Percentiles rank a stretch among this genome's conserved stretches.
Conservation (phyloP, 2,329 filamentous ascomycete genomes). For the Cladosporium sp. region DNA sequence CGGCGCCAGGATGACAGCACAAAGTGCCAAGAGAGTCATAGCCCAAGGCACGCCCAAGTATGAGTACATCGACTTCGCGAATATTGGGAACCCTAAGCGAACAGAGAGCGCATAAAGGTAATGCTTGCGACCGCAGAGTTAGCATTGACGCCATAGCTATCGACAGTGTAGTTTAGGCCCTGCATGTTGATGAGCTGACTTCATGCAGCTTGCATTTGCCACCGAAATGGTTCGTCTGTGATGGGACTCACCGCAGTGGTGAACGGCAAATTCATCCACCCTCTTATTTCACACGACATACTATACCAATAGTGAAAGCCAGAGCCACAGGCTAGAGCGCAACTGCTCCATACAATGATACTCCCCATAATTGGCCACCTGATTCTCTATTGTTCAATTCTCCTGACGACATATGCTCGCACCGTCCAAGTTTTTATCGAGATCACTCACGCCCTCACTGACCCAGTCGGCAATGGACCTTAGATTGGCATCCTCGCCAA, state of each 20-base stretch:
- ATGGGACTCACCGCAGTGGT: too few species aligned
- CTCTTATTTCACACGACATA: too few species aligned
- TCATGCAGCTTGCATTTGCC: too few species aligned
- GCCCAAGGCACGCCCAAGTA: slow-evolving; percentile 46
- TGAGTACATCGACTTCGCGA: slow-evolving; percentile 24
- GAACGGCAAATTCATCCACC: too few species aligned
- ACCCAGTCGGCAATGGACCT: background rate
- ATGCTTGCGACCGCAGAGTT: slow-evolving; percentile 41
- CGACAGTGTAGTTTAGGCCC: slow-evolving; percentile 45
- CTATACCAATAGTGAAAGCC: too few species aligned
- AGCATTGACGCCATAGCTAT: slow-evolving; percentile 46
- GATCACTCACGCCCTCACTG: background rate
- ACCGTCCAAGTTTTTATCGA: background rate
- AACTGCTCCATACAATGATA: background rate
- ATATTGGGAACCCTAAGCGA: slow-evolving; percentile 33
- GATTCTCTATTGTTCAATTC: background rate
- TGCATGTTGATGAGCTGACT: slow-evolving; percentile 42
- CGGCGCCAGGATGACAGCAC: slow-evolving; percentile 47
- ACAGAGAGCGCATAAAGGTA: slow-evolving; percentile 25
- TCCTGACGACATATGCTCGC: background rate
- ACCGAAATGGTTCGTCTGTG: too few species aligned
- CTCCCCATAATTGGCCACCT: background rate
- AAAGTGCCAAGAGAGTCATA: slow-evolving; percentile 55
- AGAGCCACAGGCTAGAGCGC: too few species aligned
- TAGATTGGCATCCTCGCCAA: background rate